phyloP scores from a whole-genome alignment of 371 early-diverging fungal genomes.

The Capillidium rhysosporum region DNA sequence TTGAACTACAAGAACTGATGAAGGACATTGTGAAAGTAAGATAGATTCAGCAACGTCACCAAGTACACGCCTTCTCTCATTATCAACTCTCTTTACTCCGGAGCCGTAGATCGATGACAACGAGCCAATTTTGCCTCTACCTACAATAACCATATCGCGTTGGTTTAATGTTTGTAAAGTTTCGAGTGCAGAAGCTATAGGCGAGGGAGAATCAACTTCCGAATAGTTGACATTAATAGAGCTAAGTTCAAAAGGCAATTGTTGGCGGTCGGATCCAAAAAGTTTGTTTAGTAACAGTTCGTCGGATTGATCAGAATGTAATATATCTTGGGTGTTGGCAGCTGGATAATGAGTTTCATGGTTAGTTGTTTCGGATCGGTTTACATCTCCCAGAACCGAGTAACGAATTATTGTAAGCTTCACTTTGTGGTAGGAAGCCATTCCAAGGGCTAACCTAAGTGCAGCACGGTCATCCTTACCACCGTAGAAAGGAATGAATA shows the following conservation, averaged over 20 bases:
- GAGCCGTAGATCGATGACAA: neutral
- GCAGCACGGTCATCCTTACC: conserved; percentile 39
- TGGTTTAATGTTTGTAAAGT: conserved; percentile 9
- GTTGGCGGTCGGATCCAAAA: neutral
- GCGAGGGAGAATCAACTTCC: conserved; percentile 12
- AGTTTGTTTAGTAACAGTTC: neutral
- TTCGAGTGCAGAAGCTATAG: conserved; percentile 16
- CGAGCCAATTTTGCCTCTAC: conserved; percentile 10
- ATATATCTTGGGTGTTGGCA: conserved; percentile 1
- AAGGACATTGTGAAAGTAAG: conserved; percentile 5
- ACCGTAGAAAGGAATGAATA: conserved; percentile 35
- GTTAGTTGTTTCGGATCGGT: conserved; percentile 9
- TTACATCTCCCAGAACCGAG: conserved; percentile 5
- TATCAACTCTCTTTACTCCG: conserved; percentile 1
- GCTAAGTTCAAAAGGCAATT: neutral
- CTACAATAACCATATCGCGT: conserved; percentile 18
- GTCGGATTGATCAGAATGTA: neutral
- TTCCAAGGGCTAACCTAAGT: conserved; percentile 11
- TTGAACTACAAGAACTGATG: conserved; percentile 13
- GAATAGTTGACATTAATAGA: conserved; percentile 4
- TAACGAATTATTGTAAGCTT: neutral
- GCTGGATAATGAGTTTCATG: neutral
- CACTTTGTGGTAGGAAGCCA: conserved; percentile 15
- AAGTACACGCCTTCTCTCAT: conserved; percentile 8
- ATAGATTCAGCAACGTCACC: conserved; percentile 11